These are phyloP conservation scores for Echinosophora koreensis DNA, from an alignment of 306 rosid genomes.

Conservation along the genomic window DNA sequence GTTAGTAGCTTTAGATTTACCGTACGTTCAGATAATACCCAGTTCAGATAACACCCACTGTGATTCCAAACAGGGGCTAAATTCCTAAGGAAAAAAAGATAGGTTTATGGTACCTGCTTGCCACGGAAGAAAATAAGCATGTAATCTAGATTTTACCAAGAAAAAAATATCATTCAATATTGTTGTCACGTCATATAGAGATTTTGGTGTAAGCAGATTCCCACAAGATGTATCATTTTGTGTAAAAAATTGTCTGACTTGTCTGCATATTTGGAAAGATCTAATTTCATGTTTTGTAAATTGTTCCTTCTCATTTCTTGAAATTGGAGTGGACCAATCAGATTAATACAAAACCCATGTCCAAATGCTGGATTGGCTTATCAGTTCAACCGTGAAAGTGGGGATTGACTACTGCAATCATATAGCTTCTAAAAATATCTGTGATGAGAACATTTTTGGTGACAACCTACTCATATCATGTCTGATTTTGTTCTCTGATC, in stretches of 20 bases:
- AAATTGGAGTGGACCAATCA: background rate
- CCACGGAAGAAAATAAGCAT: background rate
- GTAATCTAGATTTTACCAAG: background rate
- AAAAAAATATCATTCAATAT: background rate
- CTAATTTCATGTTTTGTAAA: background rate
- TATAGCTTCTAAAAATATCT: slow-evolving; percentile 19
- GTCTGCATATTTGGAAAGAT: slow-evolving; percentile 5
- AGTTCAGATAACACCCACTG: too few relatives aligned
- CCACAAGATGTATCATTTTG: background rate
- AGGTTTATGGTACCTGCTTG: background rate
- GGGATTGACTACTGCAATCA: slow-evolving; percentile 34
- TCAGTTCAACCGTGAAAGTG: slow-evolving; percentile 20
- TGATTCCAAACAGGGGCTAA: too few relatives aligned
- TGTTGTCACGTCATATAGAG: background rate
- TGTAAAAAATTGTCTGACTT: background rate
- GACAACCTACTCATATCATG: slow-evolving; percentile 36
- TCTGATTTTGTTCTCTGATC: slow-evolving; percentile 19
- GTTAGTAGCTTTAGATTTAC: too few relatives aligned
- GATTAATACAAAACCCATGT: background rate
- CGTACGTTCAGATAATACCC: too few relatives aligned
- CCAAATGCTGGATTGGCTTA: slow-evolving; percentile 33
- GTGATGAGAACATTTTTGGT: background rate
- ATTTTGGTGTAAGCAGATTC: background rate
- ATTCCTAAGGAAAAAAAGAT: background rate
- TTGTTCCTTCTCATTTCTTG: background rate